phyloP scores from a whole-genome alignment of 1,139 yeast species.

The Diutina ranongensis region DNA sequence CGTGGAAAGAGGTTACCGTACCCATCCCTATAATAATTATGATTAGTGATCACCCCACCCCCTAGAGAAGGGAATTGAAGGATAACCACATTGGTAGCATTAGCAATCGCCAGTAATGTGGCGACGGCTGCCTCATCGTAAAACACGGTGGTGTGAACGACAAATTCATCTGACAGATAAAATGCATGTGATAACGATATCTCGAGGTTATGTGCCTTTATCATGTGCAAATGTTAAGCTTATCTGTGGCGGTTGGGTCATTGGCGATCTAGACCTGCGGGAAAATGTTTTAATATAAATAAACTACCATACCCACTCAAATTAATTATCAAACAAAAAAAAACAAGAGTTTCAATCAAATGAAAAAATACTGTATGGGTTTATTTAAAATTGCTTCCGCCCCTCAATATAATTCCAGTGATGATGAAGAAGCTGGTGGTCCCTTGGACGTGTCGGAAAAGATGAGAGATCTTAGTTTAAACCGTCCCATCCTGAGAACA shows the following conservation, averaged over 20 bases:
- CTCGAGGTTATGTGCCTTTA: too few species aligned
- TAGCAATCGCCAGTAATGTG: too few species aligned
- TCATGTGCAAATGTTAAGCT: too few species aligned
- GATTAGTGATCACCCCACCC: too few species aligned
- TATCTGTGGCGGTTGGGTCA: background rate
- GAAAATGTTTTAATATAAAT: background rate
- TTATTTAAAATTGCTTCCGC: slow-evolving; percentile 2
- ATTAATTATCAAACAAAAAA: background rate
- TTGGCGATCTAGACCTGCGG: background rate
- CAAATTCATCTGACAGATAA: too few species aligned
- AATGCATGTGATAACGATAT: background rate
- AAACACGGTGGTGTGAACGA: too few species aligned
- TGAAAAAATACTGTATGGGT: background rate
- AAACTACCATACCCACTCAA: background rate
- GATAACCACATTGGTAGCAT: too few species aligned
- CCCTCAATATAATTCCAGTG: background rate
- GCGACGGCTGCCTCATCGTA: too few species aligned
- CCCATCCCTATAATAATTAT: too few species aligned
- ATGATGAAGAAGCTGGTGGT: background rate
- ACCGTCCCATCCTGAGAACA: background rate
- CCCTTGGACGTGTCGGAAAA: slow-evolving; percentile 1
- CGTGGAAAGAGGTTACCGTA: too few species aligned
- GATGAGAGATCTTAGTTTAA: slow-evolving; percentile 1
- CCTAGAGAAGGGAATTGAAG: too few species aligned
- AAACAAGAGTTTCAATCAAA: too few species aligned